Conservation (phyloP, 1,284 basidiomycete species). For the Irpex rosettiformis region DNA sequence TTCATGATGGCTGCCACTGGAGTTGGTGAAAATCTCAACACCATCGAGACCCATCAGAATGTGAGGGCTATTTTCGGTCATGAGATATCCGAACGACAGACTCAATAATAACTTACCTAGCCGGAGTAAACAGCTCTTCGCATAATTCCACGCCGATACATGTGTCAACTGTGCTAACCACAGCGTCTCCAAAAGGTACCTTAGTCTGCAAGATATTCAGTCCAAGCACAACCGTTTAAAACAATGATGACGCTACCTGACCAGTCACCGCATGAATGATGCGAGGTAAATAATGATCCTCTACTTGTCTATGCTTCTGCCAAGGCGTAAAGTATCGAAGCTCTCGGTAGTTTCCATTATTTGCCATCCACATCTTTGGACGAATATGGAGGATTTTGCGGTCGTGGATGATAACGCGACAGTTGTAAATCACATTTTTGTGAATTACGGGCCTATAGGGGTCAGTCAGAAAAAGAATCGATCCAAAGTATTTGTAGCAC, state of each 20-base stretch:
- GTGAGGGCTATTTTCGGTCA: slow-evolving; percentile 66
- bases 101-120: slow-evolving; percentile 53
- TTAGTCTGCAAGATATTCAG: slow-evolving; percentile 47
- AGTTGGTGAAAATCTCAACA: slow-evolving; percentile 98
- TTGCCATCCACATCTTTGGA: slow-evolving; percentile 99
- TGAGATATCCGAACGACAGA: slow-evolving; percentile 3
- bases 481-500: no score
- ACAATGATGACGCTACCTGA: slow-evolving; percentile 51
- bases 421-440: slow-evolving; percentile 98
- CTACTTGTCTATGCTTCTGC: slow-evolving; percentile 83
- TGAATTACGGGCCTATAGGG: slow-evolving; percentile 83
- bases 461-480: no score
- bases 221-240: background rate
- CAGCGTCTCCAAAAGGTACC: slow-evolving; percentile 95
- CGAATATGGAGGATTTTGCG: slow-evolving; percentile 89
- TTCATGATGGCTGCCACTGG: slow-evolving; percentile 96
- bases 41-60: slow-evolving; percentile 97
- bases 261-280: slow-evolving; percentile 85
- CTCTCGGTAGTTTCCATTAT: slow-evolving; percentile 98
- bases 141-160: slow-evolving; percentile 96
- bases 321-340: slow-evolving; percentile 96
- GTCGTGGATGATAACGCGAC: slow-evolving; percentile 86
- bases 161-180: slow-evolving; percentile 91
- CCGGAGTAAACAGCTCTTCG: slow-evolving; percentile 96
- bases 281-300: slow-evolving; percentile 86